phyloP scores from a whole-genome alignment of 768 basidiomycete species.

The Chalciporus chontae region DNA sequence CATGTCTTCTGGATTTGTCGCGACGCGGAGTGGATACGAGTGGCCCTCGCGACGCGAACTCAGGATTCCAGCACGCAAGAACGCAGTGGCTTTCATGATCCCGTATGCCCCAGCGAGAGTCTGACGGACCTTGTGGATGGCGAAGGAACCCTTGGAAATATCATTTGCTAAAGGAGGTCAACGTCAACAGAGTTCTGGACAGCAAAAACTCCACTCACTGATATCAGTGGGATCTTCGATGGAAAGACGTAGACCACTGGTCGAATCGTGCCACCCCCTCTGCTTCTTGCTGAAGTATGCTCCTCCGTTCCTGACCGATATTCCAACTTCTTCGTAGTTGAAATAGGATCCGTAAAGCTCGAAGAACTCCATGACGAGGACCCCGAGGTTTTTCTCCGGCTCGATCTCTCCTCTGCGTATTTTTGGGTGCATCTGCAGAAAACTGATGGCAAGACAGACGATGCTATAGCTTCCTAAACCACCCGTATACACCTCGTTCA shows the following conservation, averaged over 20 bases:
- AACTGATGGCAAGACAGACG: constrained; percentile 89
- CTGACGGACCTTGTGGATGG: constrained; percentile 74
- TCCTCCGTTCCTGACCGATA: constrained; percentile 84
- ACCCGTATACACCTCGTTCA: constrained; percentile 99
- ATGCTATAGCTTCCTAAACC: constrained; percentile 94
- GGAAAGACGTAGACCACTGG: constrained; percentile 57
- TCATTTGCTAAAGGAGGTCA: constrained; percentile 68
- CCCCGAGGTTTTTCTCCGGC: constrained; percentile 83
- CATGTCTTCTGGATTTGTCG: constrained; percentile 56
- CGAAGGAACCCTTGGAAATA: constrained; percentile 85
- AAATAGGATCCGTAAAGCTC: constrained; percentile 92
- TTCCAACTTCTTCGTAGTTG: constrained; percentile 87
- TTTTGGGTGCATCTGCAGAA: constrained; percentile 97
- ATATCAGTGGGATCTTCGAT: constrained; percentile 94
- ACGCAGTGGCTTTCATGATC: constrained; percentile 75
- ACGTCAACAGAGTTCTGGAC: constrained; percentile 1
- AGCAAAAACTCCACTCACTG: constrained; percentile 47
- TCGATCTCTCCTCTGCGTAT: constrained; percentile 86
- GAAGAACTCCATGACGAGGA: constrained; percentile 96
- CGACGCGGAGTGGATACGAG: constrained; percentile 41
- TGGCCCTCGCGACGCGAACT: constrained; percentile 51
- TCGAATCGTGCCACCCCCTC: constrained; percentile 76
- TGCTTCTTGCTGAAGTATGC: constrained; percentile 81
- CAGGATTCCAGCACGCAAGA: constrained; percentile 59
- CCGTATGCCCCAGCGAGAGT: constrained; percentile 80